A percentile compares a stretch with the other conserved stretches of the same genome.
phyloP scores from a whole-genome alignment of 176 grass and related monocot genomes.

The Hordeum marinum region DNA sequence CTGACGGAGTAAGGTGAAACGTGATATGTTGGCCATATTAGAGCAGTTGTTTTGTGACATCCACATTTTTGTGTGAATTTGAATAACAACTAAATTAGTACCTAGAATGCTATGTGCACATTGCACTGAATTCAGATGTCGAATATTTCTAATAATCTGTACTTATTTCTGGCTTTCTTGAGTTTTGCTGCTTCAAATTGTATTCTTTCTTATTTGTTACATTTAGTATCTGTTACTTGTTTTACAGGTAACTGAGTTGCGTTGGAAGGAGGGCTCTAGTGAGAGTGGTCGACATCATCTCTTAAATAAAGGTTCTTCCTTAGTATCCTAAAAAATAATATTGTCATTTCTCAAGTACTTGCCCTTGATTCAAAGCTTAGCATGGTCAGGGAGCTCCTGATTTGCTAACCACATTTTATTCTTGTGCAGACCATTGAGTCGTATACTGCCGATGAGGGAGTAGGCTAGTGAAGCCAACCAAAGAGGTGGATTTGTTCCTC shows the following conservation, averaged over 20 bases:
- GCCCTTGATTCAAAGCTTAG: background rate
- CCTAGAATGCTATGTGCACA: background rate
- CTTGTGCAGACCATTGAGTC: constrained; percentile 54
- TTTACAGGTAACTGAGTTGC: constrained; percentile 52
- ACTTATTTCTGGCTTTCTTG: background rate
- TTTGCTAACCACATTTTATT: constrained; percentile 1
- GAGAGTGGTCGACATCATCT: constrained; percentile 41
- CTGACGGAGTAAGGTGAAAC: background rate
- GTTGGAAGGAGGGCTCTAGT: constrained; percentile 52
- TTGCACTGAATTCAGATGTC: background rate
- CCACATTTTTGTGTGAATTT: background rate
- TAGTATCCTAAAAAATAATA: background rate
- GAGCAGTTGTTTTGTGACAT: background rate
- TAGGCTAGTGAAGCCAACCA: constrained; percentile 45
- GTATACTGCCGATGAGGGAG: constrained; percentile 54
- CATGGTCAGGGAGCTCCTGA: background rate
- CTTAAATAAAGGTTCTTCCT: constrained; percentile 48
- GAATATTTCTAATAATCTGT: background rate
- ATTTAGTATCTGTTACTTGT: background rate
- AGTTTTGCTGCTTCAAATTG: background rate
- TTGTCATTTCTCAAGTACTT: background rate
- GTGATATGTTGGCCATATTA: background rate
- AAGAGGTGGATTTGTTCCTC: constrained; percentile 63
- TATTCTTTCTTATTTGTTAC: background rate
- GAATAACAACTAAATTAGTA: background rate